Conservation (phyloP, 1,284 basidiomycete genomes). For the Xanthoconium separans region DNA sequence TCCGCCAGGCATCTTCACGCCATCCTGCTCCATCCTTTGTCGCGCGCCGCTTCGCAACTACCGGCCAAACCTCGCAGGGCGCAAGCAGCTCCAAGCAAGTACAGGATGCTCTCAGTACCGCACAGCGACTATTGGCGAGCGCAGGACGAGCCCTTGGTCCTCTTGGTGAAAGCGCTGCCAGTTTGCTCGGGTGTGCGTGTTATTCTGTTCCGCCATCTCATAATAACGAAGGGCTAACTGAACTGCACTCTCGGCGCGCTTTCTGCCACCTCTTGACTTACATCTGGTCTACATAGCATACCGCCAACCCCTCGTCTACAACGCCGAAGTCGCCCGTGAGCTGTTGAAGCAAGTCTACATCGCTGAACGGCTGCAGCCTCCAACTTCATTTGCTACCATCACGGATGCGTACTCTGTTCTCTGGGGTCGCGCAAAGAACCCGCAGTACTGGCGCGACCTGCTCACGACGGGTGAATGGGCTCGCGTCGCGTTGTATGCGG, state of each 20-base stretch:
- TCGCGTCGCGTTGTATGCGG: constrained; percentile 78
- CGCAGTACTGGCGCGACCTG: constrained; percentile 70
- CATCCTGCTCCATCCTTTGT: constrained; percentile 10
- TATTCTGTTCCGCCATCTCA: background rate
- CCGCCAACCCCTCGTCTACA: constrained; percentile 81
- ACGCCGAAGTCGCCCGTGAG: constrained; percentile 81
- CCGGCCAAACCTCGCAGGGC: constrained; percentile 12
- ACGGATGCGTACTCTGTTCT: constrained; percentile 73
- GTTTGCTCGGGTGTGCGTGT: constrained; percentile 64
- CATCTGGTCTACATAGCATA: constrained; percentile 57
- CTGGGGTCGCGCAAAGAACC: constrained; percentile 65
- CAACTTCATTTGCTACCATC: constrained; percentile 64
- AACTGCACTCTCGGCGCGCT: background rate
- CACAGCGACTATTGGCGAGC: constrained; percentile 55
- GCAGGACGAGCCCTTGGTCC: constrained; percentile 59
- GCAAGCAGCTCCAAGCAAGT: constrained; percentile 63
- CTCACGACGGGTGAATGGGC: constrained; percentile 77
- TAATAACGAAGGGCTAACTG: constrained; percentile 4
- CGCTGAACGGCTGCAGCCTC: constrained; percentile 85
- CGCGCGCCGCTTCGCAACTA: constrained; percentile 28
- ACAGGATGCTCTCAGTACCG: constrained; percentile 58
- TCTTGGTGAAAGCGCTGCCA: constrained; percentile 57
- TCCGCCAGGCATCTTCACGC: constrained; percentile 21
- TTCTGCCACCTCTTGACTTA: background rate
- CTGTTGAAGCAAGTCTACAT: constrained; percentile 90